Conservation (phyloP, 139 green algal genomes). For the Chlorella ohadii region DNA sequence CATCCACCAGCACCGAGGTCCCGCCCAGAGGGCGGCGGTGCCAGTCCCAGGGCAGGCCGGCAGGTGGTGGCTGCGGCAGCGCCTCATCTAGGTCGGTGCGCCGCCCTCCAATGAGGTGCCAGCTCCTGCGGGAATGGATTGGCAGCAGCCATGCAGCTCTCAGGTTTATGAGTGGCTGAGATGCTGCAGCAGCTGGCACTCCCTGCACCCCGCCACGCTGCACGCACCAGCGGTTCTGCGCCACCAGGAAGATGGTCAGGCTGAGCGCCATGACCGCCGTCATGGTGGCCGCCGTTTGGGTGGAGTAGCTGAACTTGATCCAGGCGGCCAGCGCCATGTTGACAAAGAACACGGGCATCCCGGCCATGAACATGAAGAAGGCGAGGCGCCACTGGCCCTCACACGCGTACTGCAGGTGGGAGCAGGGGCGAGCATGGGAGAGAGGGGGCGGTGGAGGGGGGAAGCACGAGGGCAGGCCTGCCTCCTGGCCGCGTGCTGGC, state of each 20-base stretch:
- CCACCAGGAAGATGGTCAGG: conserved; percentile 17
- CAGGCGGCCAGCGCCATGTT: conserved; percentile 31
- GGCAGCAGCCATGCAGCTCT: too few species aligned
- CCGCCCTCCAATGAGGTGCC: conserved; percentile 8
- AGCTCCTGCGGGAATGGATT: neutral
- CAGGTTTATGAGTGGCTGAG: too few species aligned
- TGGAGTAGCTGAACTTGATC: conserved; percentile 14
- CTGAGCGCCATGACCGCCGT: conserved; percentile 2
- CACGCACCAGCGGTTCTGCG: conserved; percentile 15
- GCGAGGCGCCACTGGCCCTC: conserved; percentile 24
- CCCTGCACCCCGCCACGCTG: too few species aligned
- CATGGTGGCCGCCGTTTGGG: conserved; percentile 2
- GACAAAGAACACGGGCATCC: conserved; percentile 21
- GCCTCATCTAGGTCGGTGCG: conserved; percentile 14
- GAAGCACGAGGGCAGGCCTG: too few species aligned
- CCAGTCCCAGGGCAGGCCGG: conserved; percentile 20
- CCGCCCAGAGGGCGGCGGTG: conserved; percentile 2
- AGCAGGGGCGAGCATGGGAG: too few species aligned
- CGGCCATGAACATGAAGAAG: conserved; percentile 4
- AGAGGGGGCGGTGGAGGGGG: too few species aligned
- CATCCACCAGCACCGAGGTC: neutral
- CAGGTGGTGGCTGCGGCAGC: neutral
- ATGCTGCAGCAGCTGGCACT: too few species aligned
- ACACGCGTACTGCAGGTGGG: conserved; percentile 24
- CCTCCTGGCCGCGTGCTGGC: too few species aligned